A percentile compares a stretch with the other conserved stretches of the same genome.
These are phyloP conservation scores for Onygenales sp. DNA, from an alignment of 2,329 filamentous ascomycete species.

Conservation along the genomic window DNA sequence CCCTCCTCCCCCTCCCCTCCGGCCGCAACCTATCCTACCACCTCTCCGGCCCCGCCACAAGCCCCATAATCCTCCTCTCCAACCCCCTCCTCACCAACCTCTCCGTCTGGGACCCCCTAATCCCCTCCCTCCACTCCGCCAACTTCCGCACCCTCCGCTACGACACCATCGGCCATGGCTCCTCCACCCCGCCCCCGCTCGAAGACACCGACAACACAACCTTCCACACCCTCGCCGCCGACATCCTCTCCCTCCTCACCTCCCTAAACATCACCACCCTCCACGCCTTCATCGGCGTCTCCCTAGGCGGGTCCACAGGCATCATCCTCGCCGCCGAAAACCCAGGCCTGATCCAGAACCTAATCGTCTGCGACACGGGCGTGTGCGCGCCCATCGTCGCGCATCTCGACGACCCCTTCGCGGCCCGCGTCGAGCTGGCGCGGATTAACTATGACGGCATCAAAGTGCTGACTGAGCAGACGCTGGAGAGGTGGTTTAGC, in stretches of 20 bases:
- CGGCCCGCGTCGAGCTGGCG: slow-evolving; percentile 25
- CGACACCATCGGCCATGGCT: slow-evolving; percentile 37
- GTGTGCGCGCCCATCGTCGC: slow-evolving; percentile 29
- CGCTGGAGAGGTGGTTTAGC: slow-evolving; percentile 36
- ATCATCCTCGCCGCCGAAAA: slow-evolving; percentile 32
- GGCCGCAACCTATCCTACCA: slow-evolving; percentile 8
- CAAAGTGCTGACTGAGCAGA: slow-evolving; percentile 21
- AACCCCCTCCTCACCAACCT: slow-evolving; percentile 32
- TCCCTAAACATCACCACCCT: slow-evolving; percentile 17
- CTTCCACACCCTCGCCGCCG: slow-evolving; percentile 31
- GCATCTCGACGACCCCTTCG: slow-evolving; percentile 29
- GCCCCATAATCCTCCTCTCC: slow-evolving; percentile 29
- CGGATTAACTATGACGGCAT: slow-evolving; percentile 23
- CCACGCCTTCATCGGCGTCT: slow-evolving; percentile 36
- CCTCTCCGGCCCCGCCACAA: slow-evolving; percentile 12
- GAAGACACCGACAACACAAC: slow-evolving; percentile 19
- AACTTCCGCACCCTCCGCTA: slow-evolving; percentile 36
- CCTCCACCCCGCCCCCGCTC: slow-evolving; percentile 23
- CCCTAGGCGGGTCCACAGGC: slow-evolving; percentile 36
- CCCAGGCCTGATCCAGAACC: slow-evolving; percentile 28
- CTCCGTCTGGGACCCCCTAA: slow-evolving; percentile 32
- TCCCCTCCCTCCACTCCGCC: slow-evolving; percentile 22
- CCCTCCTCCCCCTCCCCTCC: slow-evolving; percentile 8
- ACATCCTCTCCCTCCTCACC: slow-evolving; percentile 27
- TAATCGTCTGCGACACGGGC: slow-evolving; percentile 35